Evolutionary conservation across 169 alveolate species (phyloP), one percentile per base, ranked within the genome.

Genomic region (Cryptosporidium xiaoi): DNA sequence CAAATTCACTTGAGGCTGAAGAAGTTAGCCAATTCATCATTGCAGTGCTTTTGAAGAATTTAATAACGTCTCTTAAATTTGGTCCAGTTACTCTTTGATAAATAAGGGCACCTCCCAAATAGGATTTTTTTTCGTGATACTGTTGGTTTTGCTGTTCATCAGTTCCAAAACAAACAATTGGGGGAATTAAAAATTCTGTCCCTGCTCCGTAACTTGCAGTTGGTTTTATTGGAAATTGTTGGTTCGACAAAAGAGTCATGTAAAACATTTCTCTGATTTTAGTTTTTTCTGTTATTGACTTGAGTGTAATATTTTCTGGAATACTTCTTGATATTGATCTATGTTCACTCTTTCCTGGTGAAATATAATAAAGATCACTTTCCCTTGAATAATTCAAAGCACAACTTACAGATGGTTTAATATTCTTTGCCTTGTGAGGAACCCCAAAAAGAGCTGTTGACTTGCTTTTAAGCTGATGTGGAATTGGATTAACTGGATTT

Each of bases 131-230:
- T 31, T 69, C 83, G 58, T 69, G 83, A 6, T 51, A 50, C 64
- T 77, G 87, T 13, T 77, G 87, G 50, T 36, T 77, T 16, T 34
- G 77, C 29, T 5, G 44, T 36, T 56, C 77, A 18, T 62, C 33
- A 7, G 77, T 60, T 15, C 87, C 71, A 48, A 77, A 77, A n/a
- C 87, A 77, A n/a, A 77, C 77, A 29, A 77, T 53, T 40, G 87
- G 64, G 1, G 87, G 87, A 10, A 77, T 62, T 40, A 77, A 18
- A 40, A 60, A 62, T n/a, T 77, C 87, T 13, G 64, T 18, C 10
- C 87, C 87, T 8, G 56, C 71, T 29, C 87, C 87, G 36, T 77
- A 77, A 1, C 60, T 60, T 5, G 77, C 87, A n/a, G 87, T 24
- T 55, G 87, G 87, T 24, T 77, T 77, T 2, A 56, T 48, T 20